Conservation (phyloP, 2,329 filamentous ascomycete genomes). For the Kalaharituber pfeilii region DNA sequence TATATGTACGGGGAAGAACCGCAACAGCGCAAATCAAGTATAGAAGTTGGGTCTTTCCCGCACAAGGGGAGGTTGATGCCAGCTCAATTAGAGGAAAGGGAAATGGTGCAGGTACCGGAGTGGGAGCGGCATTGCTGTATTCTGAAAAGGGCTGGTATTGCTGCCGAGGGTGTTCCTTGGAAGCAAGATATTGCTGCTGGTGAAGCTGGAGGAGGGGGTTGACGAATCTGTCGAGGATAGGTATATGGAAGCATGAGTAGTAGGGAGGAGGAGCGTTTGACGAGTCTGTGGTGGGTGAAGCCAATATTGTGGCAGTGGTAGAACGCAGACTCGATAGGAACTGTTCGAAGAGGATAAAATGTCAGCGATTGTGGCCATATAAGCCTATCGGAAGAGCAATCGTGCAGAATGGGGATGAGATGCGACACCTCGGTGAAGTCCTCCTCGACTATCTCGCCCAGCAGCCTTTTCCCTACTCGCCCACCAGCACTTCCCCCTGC, state of each 20-base stretch:
- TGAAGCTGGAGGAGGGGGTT: not conserved
- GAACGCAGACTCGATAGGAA: not conserved
- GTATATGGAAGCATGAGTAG: not conserved
- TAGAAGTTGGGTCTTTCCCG: not conserved
- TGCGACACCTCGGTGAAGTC: not conserved
- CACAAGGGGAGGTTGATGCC: not conserved
- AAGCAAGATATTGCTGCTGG: not conserved
- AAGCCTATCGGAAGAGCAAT: too few relatives aligned
- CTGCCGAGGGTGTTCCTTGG: not conserved
- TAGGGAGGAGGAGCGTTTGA: not conserved
- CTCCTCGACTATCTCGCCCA: not conserved
- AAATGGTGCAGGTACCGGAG: not conserved
- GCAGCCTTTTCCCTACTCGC: not conserved
- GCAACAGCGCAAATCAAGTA: not conserved
- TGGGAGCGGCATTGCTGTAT: not conserved
- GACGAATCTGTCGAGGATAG: not conserved
- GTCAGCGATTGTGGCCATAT: too few relatives aligned
- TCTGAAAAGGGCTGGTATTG: not conserved
- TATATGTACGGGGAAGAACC: not conserved
- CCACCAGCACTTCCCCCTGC: too few relatives aligned
- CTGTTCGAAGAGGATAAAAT: not conserved
- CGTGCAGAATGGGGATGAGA: too few relatives aligned
- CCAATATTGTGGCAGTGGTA: not conserved
- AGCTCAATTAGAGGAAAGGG: not conserved
- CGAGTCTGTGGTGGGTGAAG: not conserved